Evolutionary conservation across 208 protist species (phyloP).

Genomic region (Acanthamoeba divionensis): DNA sequence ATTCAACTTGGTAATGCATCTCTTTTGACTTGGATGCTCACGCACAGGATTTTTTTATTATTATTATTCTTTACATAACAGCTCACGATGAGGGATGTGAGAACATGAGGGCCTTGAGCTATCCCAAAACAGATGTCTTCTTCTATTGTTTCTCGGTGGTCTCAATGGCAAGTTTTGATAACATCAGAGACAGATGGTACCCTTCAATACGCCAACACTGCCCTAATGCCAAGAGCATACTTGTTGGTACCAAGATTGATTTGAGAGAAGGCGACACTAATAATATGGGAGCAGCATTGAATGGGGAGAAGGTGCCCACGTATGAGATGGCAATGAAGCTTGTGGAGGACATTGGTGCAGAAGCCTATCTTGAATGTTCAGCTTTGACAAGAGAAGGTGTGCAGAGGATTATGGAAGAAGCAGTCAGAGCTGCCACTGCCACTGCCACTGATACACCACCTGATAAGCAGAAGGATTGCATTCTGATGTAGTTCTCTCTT

Average conservation of each 20-base stretch:
- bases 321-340: constrained; percentile 60
- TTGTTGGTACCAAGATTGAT: constrained; percentile 77
- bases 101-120: constrained; percentile 79
- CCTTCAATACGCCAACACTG: constrained; percentile 66
- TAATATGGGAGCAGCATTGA: constrained; percentile 61
- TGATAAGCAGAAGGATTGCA: constrained; percentile 59
- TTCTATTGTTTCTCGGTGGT: constrained; percentile 79
- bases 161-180: constrained; percentile 57
- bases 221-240: constrained; percentile 56
- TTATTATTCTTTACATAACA: constrained; percentile 83
- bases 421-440: constrained; percentile 61
- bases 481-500: too few species aligned
- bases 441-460: constrained; percentile 2
- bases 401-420: constrained; percentile 44
- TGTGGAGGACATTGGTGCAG: constrained; percentile 48
- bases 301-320: constrained; percentile 38
- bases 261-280: constrained; percentile 59
- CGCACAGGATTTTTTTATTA: too few species aligned
- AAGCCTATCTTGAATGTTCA: constrained; percentile 63
- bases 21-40: too few species aligned
- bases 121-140: constrained; percentile 71
- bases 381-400: constrained; percentile 58
- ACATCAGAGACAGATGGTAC: constrained; percentile 58
- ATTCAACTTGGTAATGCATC: too few species aligned
- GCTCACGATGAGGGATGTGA: constrained; percentile 86